These are phyloP conservation scores for Ustilago bromivora DNA, from an alignment of 1,284 basidiomycete species.

Conservation along the genomic window DNA sequence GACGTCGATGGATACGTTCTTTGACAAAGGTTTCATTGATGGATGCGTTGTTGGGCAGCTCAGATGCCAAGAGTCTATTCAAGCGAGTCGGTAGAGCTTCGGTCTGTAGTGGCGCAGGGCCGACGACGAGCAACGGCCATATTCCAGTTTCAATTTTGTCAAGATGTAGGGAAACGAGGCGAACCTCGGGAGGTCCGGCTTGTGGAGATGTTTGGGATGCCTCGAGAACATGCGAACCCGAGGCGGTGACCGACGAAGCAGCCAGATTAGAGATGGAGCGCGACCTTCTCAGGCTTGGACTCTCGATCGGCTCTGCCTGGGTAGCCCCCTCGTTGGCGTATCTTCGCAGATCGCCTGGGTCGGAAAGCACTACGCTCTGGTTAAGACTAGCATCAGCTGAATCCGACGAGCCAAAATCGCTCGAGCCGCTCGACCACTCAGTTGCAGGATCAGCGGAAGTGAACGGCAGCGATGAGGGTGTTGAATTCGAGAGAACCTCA, in stretches of 20 bases:
- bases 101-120: constrained; percentile 45
- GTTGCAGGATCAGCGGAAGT: constrained; percentile 22
- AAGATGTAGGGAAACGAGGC: constrained; percentile 51
- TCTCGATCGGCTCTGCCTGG: background rate
- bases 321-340: background rate
- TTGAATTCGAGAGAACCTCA: constrained; percentile 37
- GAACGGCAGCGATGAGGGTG: constrained; percentile 15
- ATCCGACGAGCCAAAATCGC: constrained; percentile 51
- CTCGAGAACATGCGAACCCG: background rate
- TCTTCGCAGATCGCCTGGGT: constrained; percentile 33
- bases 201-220: background rate
- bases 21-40: constrained; percentile 27
- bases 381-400: constrained; percentile 38
- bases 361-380: constrained; percentile 47
- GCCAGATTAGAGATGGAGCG: constrained; percentile 27
- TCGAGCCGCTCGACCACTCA: constrained; percentile 49
- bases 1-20: constrained; percentile 20
- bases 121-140: constrained; percentile 52
- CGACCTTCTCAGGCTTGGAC: constrained; percentile 19
- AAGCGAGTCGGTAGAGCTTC: constrained; percentile 17
- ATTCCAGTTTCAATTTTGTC: constrained; percentile 56
- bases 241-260: background rate
- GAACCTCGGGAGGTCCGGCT: constrained; percentile 33
- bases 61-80: constrained; percentile 19
- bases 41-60: constrained; percentile 18